Evolutionary conservation across 2,329 filamentous ascomycete genomes (phyloP).

Genomic region (Seiridium cupressi): DNA sequence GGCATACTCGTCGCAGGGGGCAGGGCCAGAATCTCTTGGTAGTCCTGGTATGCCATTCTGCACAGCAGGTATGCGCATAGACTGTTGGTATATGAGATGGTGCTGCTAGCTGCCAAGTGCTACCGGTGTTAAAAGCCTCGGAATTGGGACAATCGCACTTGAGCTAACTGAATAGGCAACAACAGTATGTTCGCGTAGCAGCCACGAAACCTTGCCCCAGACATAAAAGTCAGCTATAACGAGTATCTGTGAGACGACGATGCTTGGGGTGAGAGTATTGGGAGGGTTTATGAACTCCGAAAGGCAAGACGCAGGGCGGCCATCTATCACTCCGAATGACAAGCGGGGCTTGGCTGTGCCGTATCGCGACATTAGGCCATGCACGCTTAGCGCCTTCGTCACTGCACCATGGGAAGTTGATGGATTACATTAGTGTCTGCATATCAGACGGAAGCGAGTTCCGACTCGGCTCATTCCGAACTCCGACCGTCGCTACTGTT

Average conservation of each 20-base stretch:
- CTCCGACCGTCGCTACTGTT: not conserved
- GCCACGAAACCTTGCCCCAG: not conserved
- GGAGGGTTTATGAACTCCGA: slow-evolving; percentile 1
- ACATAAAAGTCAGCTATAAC: not conserved
- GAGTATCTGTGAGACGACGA: not conserved
- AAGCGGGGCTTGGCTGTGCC: not conserved
- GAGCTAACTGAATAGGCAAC: not conserved
- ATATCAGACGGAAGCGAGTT: not conserved
- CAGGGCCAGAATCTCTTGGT: not conserved
- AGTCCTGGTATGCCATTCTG: not conserved
- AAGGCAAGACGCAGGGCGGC: not conserved
- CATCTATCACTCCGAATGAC: not conserved
- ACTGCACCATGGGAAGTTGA: not conserved
- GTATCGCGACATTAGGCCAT: not conserved
- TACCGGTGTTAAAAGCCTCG: not conserved
- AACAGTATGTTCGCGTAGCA: not conserved
- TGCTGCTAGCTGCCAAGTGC: no score
- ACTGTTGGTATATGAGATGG: not conserved
- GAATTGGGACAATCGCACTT: not conserved
- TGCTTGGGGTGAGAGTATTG: not conserved
- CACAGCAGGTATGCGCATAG: not conserved
- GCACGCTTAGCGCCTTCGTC: not conserved
- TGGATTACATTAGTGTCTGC: not conserved
- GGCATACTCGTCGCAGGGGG: not conserved
- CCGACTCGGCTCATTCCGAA: not conserved